phyloP scores from a whole-genome alignment of 495 filamentous ascomycete species.

The Podospora pseudopauciseta region DNA sequence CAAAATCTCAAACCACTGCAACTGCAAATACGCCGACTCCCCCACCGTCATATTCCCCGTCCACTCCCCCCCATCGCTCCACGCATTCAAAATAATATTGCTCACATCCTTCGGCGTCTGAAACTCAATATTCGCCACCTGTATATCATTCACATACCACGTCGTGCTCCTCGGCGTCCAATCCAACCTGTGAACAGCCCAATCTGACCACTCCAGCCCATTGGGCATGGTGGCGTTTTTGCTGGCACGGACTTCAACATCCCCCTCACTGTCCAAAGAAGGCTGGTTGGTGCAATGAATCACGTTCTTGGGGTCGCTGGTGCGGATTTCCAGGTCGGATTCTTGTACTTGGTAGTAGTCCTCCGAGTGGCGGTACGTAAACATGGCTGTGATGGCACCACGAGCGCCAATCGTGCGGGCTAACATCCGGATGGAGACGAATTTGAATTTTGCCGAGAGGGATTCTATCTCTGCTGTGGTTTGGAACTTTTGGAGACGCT shows the following conservation, averaged over 20 bases:
- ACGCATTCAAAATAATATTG: slow-evolving; percentile 65
- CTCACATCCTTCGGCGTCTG: slow-evolving; percentile 58
- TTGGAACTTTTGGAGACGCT: slow-evolving; percentile 52
- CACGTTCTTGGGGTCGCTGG: slow-evolving; percentile 50
- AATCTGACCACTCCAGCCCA: slow-evolving; percentile 55
- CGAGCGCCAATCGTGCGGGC: slow-evolving; percentile 49
- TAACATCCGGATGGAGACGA: slow-evolving; percentile 60
- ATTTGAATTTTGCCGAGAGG: slow-evolving; percentile 50
- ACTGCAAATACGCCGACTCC: slow-evolving; percentile 59
- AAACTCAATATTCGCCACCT: slow-evolving; percentile 58
- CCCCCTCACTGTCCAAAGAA: slow-evolving; percentile 41
- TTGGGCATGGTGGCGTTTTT: slow-evolving; percentile 45
- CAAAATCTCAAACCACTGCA: slow-evolving; percentile 71
- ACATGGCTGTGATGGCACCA: slow-evolving; percentile 67
- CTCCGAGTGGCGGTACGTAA: slow-evolving; percentile 53
- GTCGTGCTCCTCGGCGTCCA: slow-evolving; percentile 59
- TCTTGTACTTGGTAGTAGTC: slow-evolving; percentile 55
- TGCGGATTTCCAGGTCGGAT: slow-evolving; percentile 74
- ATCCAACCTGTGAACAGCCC: slow-evolving; percentile 70
- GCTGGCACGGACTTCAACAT: slow-evolving; percentile 44
- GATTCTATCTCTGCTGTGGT: slow-evolving; percentile 64
- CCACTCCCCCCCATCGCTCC: slow-evolving; percentile 73
- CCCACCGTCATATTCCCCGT: slow-evolving; percentile 64
- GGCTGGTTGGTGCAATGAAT: slow-evolving; percentile 78
- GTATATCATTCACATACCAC: slow-evolving; percentile 63